Evolutionary conservation across 345 rosid genomes (phyloP).

Genomic region (Lepidium didymum): DNA sequence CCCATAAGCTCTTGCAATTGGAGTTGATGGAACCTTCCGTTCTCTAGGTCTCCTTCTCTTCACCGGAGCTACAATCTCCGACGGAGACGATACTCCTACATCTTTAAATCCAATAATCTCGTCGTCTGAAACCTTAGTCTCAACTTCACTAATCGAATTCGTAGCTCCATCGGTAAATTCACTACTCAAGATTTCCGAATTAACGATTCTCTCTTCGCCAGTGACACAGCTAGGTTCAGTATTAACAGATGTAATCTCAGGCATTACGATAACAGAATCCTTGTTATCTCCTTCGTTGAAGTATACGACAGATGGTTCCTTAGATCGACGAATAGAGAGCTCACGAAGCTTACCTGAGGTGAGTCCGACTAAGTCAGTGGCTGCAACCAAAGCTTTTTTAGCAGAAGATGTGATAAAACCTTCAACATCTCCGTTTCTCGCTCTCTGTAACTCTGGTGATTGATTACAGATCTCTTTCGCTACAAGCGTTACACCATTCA

Average conservation of each 20-base stretch:
- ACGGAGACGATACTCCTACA: slow-evolving; percentile 12
- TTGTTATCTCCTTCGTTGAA: slow-evolving; percentile 11
- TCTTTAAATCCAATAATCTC: slow-evolving; percentile 1
- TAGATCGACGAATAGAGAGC: slow-evolving; percentile 39
- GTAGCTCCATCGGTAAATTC: slow-evolving; percentile 1
- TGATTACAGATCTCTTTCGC: slow-evolving; percentile 66
- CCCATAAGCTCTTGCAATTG: slow-evolving; percentile 88
- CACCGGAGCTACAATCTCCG: slow-evolving; percentile 18
- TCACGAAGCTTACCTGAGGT: slow-evolving; percentile 62
- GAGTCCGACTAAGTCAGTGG: slow-evolving; percentile 76
- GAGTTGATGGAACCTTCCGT: slow-evolving; percentile 85
- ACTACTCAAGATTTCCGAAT: slow-evolving; percentile 8
- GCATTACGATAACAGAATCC: neutral
- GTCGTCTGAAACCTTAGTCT: slow-evolving; percentile 16
- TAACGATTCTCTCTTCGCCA: slow-evolving; percentile 12
- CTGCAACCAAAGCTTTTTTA: slow-evolving; percentile 57
- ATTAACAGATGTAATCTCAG: slow-evolving; percentile 14
- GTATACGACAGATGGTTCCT: slow-evolving; percentile 65
- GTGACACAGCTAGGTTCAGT: neutral
- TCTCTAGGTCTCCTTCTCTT: slow-evolving; percentile 84
- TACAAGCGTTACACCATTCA: slow-evolving; percentile 60
- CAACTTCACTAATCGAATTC: slow-evolving; percentile 15
- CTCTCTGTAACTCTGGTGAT: slow-evolving; percentile 36
- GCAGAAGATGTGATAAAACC: slow-evolving; percentile 48
- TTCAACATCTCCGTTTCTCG: slow-evolving; percentile 49